Percentiles rank a stretch among this genome's conserved stretches.
These are phyloP conservation scores for Stygiomarasmius scandens DNA, from an alignment of 1,284 basidiomycete species.

Conservation along the genomic window DNA sequence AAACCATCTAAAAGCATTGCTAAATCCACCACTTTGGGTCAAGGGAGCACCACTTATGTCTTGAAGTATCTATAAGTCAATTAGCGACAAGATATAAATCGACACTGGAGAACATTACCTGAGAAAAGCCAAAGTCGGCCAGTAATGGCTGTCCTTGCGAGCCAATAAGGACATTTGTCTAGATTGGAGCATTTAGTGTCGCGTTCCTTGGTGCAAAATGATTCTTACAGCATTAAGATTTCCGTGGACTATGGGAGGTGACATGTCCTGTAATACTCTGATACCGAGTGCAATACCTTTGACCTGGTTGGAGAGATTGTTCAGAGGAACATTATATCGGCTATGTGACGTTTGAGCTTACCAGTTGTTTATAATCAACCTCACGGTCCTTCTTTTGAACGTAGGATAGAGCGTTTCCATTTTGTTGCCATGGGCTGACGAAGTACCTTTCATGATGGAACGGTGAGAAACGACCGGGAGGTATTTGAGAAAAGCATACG, in stretches of 20 bases:
- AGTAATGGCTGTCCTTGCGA: conserved; percentile 1
- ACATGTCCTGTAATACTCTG: conserved; percentile 50
- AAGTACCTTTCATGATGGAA: conserved; percentile 41
- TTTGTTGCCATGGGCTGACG: conserved; percentile 57
- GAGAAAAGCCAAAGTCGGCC: conserved; percentile 1
- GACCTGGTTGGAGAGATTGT: no score
- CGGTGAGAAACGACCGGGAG: not conserved
- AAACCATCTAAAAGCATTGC: conserved; percentile 53
- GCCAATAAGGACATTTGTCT: conserved; percentile 4
- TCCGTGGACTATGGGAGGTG: conserved; percentile 54
- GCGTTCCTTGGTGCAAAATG: not conserved
- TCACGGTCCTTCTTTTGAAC: conserved; percentile 36
- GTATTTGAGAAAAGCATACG: conserved; percentile 33
- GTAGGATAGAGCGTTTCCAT: conserved; percentile 54
- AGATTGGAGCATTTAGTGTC: not conserved
- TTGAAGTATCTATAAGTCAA: conserved; percentile 46
- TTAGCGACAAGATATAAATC: conserved; percentile 8
- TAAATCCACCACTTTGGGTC: conserved; percentile 52
- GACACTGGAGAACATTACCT: not conserved
- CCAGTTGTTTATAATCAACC: conserved; percentile 42
- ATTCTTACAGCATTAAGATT: conserved; percentile 52
- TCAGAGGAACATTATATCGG: no score
- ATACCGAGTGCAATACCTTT: conserved; percentile 48
- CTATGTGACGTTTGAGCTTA: conserved; percentile 25
- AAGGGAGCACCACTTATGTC: conserved; percentile 54